Evolutionary conservation across 441 rosid species (phyloP).

Genomic region (Rhodomyrtus psidioides): DNA sequence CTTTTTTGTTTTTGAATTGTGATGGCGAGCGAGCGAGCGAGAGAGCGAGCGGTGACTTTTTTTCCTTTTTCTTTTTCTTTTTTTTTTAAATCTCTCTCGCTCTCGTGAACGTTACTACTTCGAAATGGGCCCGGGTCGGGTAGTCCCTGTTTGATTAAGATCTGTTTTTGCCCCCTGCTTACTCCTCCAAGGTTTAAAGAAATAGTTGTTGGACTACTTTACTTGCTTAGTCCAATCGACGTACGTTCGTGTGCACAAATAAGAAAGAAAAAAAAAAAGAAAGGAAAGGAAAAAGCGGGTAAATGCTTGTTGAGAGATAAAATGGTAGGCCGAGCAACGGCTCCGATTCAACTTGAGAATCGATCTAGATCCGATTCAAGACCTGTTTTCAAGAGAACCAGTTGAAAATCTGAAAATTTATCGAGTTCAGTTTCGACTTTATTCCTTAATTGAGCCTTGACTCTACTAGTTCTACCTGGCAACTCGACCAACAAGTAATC

Average conservation of each 20-base stretch:
- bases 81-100: neutral
- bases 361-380: neutral
- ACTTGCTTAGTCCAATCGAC: neutral
- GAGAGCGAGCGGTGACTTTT: neutral
- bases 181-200: neutral
- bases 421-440: too few relatives aligned
- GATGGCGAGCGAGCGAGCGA: neutral
- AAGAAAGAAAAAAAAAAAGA: accelerated
- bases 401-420: too few relatives aligned
- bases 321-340: neutral
- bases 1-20: neutral
- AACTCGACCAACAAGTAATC: neutral
- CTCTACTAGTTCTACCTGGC: neutral
- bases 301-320: neutral
- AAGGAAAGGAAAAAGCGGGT: neutral
- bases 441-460: neutral
- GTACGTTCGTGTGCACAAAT: neutral
- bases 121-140: neutral
- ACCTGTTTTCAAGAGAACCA: accelerated
- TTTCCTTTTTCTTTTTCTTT: neutral
- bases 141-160: neutral
- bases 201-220: neutral
- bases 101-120: neutral
- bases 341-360: neutral
- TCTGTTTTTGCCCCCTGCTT: neutral